These are phyloP conservation scores for Gaeumannomyces tritici DNA, from an alignment of 2,329 filamentous ascomycete species.

Conservation along the genomic window DNA sequence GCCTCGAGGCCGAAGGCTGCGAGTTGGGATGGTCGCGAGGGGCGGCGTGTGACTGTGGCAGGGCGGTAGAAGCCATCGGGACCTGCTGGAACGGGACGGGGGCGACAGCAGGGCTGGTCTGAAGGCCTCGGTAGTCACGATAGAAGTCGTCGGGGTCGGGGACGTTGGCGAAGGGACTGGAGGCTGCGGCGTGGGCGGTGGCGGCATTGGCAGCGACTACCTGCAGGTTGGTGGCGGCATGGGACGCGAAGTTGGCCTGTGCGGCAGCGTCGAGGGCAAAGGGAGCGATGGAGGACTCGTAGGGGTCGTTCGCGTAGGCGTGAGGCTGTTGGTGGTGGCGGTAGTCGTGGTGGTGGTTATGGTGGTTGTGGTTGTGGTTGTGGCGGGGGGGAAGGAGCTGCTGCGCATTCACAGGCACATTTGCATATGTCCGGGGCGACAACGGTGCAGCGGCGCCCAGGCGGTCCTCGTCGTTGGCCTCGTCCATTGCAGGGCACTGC, in stretches of 20 bases:
- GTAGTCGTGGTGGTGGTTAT: conserved; percentile 6
- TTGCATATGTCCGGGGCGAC: conserved; percentile 5
- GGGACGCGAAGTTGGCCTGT: conserved; percentile 16
- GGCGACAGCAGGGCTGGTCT: conserved; percentile 19
- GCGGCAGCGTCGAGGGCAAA: neutral
- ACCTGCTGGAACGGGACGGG: conserved; percentile 13
- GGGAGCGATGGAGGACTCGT: neutral
- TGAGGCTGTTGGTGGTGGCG: conserved; percentile 5
- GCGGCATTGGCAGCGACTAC: conserved; percentile 28
- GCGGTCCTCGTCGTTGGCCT: conserved; percentile 31
- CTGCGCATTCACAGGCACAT: neutral
- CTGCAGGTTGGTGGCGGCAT: conserved; percentile 26
- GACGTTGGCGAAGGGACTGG: conserved; percentile 19
- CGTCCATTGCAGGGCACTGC: conserved; percentile 32
- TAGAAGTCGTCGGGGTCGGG: conserved; percentile 48
- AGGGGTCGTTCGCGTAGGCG: neutral
- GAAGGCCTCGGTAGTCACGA: conserved; percentile 34
- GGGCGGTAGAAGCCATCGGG: conserved; percentile 28
- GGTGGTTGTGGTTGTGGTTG: conserved; percentile 13
- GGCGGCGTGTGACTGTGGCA: conserved; percentile 1
- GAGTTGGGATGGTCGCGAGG: neutral
- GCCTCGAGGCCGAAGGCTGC: conserved; percentile 8
- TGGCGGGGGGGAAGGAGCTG: conserved; percentile 8
- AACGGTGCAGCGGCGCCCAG: conserved; percentile 21
- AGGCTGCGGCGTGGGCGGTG: conserved; percentile 15